These are phyloP conservation scores for Tuber borchii DNA, from an alignment of 495 filamentous ascomycete genomes.

Conservation along the genomic window DNA sequence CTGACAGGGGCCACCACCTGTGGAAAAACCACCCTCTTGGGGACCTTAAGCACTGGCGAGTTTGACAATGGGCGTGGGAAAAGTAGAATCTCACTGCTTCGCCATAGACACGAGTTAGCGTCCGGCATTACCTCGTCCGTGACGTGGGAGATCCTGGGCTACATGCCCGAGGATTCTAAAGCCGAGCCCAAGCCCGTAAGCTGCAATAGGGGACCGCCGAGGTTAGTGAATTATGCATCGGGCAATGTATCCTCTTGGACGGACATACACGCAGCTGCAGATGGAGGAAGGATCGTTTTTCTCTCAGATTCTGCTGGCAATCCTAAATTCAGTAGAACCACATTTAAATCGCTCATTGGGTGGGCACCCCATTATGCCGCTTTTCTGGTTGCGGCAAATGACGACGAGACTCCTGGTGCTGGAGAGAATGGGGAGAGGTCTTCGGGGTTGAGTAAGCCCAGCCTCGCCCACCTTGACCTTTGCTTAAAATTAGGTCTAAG, in stretches of 20 bases:
- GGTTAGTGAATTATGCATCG: slow-evolving; percentile 78
- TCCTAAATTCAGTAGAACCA: slow-evolving; percentile 77
- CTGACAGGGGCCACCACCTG: slow-evolving; percentile 85
- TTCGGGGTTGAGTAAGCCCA: slow-evolving; percentile 57
- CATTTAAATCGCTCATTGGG: slow-evolving; percentile 77
- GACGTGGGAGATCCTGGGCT: slow-evolving; percentile 86
- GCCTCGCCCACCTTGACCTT: slow-evolving; percentile 74
- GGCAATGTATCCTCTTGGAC: slow-evolving; percentile 87
- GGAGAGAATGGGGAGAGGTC: slow-evolving; percentile 41
- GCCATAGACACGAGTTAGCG: slow-evolving; percentile 87
- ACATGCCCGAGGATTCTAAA: slow-evolving; percentile 46
- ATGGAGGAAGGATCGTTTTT: slow-evolving; percentile 70
- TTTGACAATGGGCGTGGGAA: slow-evolving; percentile 89
- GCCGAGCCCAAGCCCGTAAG: slow-evolving; percentile 13
- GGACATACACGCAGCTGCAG: slow-evolving; percentile 71
- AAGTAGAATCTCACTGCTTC: slow-evolving; percentile 76
- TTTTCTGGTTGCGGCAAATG: slow-evolving; percentile 79
- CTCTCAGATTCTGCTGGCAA: slow-evolving; percentile 87
- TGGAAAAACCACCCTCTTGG: slow-evolving; percentile 86
- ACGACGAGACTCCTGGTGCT: slow-evolving; percentile 50
- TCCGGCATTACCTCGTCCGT: slow-evolving; percentile 91
- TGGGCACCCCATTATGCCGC: slow-evolving; percentile 94
- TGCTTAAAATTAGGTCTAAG: slow-evolving; percentile 72
- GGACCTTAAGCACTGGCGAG: slow-evolving; percentile 76
- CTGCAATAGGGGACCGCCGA: slow-evolving; percentile 34